Conservation (phyloP, 2,329 filamentous ascomycete species). For the Thielaviopsis ethacetica region DNA sequence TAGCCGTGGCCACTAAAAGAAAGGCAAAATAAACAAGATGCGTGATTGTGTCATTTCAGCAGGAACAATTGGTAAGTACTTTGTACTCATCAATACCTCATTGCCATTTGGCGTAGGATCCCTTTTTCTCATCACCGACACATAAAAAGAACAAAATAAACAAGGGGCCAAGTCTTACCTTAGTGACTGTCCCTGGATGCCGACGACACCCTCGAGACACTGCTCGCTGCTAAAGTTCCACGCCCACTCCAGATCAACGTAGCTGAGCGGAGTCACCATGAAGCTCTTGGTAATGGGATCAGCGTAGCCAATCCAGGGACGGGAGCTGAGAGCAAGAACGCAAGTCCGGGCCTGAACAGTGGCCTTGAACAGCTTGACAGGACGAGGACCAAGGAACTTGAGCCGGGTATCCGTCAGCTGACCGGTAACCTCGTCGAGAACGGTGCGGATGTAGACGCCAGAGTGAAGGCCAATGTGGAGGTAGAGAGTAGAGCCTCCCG, state of each 20-base stretch:
- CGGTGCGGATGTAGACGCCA: conserved; percentile 87
- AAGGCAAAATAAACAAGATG: conserved; percentile 15
- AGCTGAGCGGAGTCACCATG: conserved; percentile 82
- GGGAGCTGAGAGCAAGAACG: conserved; percentile 76
- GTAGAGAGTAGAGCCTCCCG: conserved; percentile 75
- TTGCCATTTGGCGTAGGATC: conserved; percentile 37
- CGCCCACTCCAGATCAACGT: conserved; percentile 75
- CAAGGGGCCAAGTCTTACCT: conserved; percentile 36
- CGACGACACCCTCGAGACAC: conserved; percentile 84
- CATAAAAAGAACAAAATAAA: conserved; percentile 18
- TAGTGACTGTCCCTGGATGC: conserved; percentile 75
- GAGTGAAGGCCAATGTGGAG: conserved; percentile 92
- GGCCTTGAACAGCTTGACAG: conserved; percentile 83
- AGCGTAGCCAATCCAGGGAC: conserved; percentile 91
- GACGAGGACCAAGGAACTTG: conserved; percentile 82
- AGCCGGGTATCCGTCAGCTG: conserved; percentile 90
- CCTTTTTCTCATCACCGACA: conserved; percentile 47
- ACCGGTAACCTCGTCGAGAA: conserved; percentile 87
- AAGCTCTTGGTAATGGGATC: conserved; percentile 67
- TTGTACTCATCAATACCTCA: conserved; percentile 34
- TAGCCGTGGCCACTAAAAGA: conserved; percentile 16
- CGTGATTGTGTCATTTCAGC: conserved; percentile 45
- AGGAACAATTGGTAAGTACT: conserved; percentile 85
- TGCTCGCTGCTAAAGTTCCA: conserved; percentile 96
- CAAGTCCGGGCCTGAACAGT: conserved; percentile 71